Conservation (phyloP, 176 grass and related monocot genomes). For the Canna indica region DNA sequence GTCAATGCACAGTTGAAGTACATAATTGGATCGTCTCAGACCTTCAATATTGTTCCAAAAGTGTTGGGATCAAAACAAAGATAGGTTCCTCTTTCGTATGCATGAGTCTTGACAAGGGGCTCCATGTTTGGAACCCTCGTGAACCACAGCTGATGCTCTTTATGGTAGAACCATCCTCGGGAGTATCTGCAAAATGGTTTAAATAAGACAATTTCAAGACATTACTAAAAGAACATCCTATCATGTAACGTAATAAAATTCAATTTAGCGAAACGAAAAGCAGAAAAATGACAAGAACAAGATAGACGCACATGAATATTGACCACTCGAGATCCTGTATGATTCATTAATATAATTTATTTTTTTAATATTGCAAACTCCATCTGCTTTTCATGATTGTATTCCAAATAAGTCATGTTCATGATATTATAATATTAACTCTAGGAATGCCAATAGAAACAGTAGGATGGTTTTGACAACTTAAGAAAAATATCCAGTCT, state of each 20-base stretch:
- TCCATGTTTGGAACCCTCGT: constrained; percentile 56
- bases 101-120: constrained; percentile 50
- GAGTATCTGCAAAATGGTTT: constrained; percentile 33
- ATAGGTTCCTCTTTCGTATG: constrained; percentile 76
- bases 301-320: too few relatives aligned
- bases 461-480: background rate
- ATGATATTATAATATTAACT: background rate
- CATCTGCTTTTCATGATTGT: background rate
- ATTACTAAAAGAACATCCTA: background rate
- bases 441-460: background rate
- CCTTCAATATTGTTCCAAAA: constrained; percentile 88
- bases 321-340: too few relatives aligned
- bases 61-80: constrained; percentile 65
- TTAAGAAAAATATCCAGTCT: background rate
- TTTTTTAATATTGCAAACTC: background rate
- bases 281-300: background rate
- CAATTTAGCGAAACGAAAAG: background rate
- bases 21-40: constrained; percentile 21
- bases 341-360: background rate
- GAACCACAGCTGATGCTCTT: constrained; percentile 58
- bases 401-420: background rate
- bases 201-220: background rate
- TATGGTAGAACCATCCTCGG: constrained; percentile 98
- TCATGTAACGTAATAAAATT: background rate
- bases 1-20: background rate